Base-by-base conservation (phyloP, 129 eudicot genomes). In the Escallonia rubra region DNA sequence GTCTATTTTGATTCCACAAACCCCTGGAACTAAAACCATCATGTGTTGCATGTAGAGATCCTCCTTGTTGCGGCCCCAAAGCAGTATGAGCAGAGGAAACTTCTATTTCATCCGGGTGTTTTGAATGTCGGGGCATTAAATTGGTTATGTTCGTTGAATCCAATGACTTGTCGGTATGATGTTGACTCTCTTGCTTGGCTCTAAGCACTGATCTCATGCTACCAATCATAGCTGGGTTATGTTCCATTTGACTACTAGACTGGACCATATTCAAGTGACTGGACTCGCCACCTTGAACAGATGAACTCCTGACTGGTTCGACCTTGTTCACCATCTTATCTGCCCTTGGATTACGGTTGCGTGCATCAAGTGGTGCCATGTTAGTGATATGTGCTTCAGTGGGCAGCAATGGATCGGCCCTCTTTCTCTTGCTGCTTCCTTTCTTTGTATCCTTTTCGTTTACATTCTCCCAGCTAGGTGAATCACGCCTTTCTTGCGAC, bases 401-500 rank as follows among this genome's bases (percentile, higher is more conserved):
- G 48, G 41, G 43, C 43, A 42, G 46, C 4, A 58, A 65, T 12
- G 71, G 39, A 49, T 70, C 81, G 47, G 67, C 66, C 67, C 75
- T 63, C 67, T 79, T 73, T 64, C 79, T 73, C 72, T 73, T 79
- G 14, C 54, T 50, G 55, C 39, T 58, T 4, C 57, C 53, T 59
- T 46, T 79, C 57, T 68, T 73, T 68, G 53, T 52, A 45, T 79
- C 76, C 41, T 69, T 71, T 62, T 73, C 66, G n/a, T 49, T 59
- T 3, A 45, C 76, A 44, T 73, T 76, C 72, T 73, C 78, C 74
- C 75, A 73, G 15, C 48, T 64, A 43, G 67, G 61, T 8, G 71
- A 34, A 67, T 69, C 79, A 63, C 69, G 67, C 51, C 72, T 68
- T 56, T 79, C 79, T n/a, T 68, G 67, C 3, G 83, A 67, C 5